These are phyloP conservation scores for Annulohypoxylon truncatum DNA, from an alignment of 2,329 filamentous ascomycete species.

Conservation along the genomic window DNA sequence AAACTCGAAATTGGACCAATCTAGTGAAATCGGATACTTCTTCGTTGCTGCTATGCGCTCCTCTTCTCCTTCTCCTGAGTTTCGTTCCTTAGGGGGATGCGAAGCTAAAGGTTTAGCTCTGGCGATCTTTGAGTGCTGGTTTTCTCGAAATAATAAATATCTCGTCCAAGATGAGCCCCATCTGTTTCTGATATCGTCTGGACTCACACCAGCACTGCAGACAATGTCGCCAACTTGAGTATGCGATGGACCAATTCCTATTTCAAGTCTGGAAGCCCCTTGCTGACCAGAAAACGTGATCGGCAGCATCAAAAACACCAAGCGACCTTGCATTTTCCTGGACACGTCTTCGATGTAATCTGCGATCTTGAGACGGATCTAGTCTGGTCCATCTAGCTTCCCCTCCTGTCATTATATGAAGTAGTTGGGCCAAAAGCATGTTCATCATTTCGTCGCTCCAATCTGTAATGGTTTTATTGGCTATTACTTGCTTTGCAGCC, in stretches of 20 bases:
- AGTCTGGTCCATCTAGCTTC: background rate
- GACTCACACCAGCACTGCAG: background rate
- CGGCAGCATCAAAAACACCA: background rate
- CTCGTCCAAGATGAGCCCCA: background rate
- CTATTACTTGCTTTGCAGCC: background rate
- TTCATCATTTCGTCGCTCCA: background rate
- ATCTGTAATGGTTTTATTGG: background rate
- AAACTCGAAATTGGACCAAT: background rate
- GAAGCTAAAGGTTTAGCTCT: background rate
- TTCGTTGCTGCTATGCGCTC: too few species aligned
- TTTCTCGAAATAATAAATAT: background rate
- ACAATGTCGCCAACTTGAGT: background rate
- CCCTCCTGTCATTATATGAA: background rate
- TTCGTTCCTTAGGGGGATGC: background rate
- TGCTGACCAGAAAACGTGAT: background rate
- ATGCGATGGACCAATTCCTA: background rate
- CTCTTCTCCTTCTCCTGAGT: too few species aligned
- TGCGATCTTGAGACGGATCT: background rate
- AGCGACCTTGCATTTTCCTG: background rate
- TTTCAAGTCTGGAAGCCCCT: background rate
- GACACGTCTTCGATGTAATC: background rate
- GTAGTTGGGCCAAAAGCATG: background rate
- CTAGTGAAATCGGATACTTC: background rate
- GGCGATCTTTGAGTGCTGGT: background rate
- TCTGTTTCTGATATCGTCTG: background rate